Evolutionary conservation across 306 rosid species (phyloP), one percentile per base, ranked within the genome.

Genomic region (Cucurbita pepo): DNA sequence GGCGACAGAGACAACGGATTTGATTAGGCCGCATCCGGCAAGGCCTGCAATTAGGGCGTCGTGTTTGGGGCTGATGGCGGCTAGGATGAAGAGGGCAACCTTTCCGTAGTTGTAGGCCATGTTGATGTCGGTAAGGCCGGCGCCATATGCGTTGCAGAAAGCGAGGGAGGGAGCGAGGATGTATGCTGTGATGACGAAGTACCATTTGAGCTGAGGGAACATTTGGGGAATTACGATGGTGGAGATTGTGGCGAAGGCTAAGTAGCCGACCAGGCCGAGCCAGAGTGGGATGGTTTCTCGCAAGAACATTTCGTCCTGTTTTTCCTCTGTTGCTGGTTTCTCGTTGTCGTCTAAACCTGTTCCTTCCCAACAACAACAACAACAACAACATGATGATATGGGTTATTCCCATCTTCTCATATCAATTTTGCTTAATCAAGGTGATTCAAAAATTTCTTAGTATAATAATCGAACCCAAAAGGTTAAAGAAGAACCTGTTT

Each of bases 31-130:
- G 34, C 96, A 87, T 0, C 97, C 98, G 0, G 91, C 88, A 0
- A 94, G 90, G 58, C 90, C 91, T 0, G 90, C 90, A 5, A 79
- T 79, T 13, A 83, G 75, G 3, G 86, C 90, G 10, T 81, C 73
- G 38, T 79, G 77, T 41, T 79, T 86, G 5, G 87, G 86, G 2
- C 75, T 75, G 5, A 86, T 1, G 6, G 99, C 89, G 1, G 97
- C 99, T 11, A 94, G 81, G 16, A 83, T 47, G 45, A 94, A 90
- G 34, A 90, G 96, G 15, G 89, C 97, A 14, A 87, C 95, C 75
- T 94, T 94, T 0, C 97, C 99, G 45, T 94, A 94, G 77, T 94
- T 91, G 75, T 94, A 94, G 67, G 97, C 91, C 97, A 94, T 91
- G 91, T 94, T 94, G 9, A 94, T 86, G 56, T 94, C 96, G 0